Evolutionary conservation across 805 yeast genomes (phyloP), one percentile per base, ranked within the genome.

Genomic region (Lachancea meyersii): DNA sequence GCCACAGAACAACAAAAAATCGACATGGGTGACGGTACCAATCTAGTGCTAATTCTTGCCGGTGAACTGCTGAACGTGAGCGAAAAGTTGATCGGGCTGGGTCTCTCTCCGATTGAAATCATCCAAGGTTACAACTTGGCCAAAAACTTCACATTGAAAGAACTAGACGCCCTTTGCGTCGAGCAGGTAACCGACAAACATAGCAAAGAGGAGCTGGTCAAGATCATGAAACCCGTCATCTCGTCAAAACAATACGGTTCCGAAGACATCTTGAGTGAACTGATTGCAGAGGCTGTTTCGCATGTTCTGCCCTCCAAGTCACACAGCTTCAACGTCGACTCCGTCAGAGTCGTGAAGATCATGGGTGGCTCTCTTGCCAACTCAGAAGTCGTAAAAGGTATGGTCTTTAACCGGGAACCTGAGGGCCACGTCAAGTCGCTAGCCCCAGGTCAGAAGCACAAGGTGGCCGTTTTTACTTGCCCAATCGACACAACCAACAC

Each of bases 391-490:
- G 72, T 93, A 50, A 86, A 85, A 67, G 98, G 98, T 53, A 93
- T 93, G 98, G 96, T 93, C 30, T 91, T 93, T 75, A 95, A 95
- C 52, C 78, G 94, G 56, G 95, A 88, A 64, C 96, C 97, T n/a
- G 97, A 91, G 64, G 94, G 97, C 13, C 80, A 79, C 52, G 67
- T 89, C 38, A 87, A 86, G 61, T 75, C 80, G 48, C 69, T 83
- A 44, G 45, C 57, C n/a, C 52, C 48, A 24, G 60, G 54, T 26
- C 57, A 64, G 35, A 79, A 74, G 53, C 79, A 94, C 14, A 88
- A 86, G 63, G 97, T 93, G 35, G 98, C 86, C 8, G 89, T 88
- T 2, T 93, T 73, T 70, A 87, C 96, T 7, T 82, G 95, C 64
- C 97, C 97, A 21, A 79, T 93, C 43, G 98, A 93, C 67, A 86